Evolutionary conservation across 768 basidiomycete genomes (phyloP), one percentile per base, ranked within the genome.

Genomic region (Rhizopogon rudus): DNA sequence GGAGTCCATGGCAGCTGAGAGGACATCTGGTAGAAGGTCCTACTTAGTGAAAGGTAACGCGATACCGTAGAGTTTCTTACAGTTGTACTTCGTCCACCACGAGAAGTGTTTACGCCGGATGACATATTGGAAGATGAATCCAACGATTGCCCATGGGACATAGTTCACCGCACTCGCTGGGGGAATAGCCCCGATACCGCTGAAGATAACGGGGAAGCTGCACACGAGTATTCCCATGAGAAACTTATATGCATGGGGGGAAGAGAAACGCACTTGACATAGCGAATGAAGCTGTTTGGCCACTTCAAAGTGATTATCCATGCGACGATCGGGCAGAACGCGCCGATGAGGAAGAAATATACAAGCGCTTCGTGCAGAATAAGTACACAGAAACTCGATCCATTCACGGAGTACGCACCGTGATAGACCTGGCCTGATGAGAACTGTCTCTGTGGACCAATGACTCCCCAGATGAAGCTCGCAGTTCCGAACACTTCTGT

Each of bases 261-360:
- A 31, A 7, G 2, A 29, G 20, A 54, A 9, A 74, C 81, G 57
- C 63, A 84, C 80, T 87, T 87, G 76, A 88, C 64, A 64, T 82
- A 84, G 58, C 81, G 79, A 48, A 83, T 61, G 61, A 75, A 79
- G 63, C 78, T 76, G 55, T 85, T 80, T 20, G 88, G 87, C 74
- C 78, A 93, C 63, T 75, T 80, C 62, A 75, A 69, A 51, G 77
- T 71, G 54, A 86, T 61, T 57, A 83, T 57, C 63, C 79, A 91
- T 40, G 79, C 75, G 45, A 80, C 52, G 54, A 79, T 31, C 0
- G 91, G 91, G 51, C 80, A 77, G 49, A 84, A 9, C 48, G 83
- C 78, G 16, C 92, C 92, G 54, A 87, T 64, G 55, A 91, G 79
- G 87, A 93, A 93, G 74, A 89, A 91, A 67, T 83, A 83, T 3